Conservation (phyloP, 2,329 filamentous ascomycete genomes). For the Proliferodiscus dingleyae region DNA sequence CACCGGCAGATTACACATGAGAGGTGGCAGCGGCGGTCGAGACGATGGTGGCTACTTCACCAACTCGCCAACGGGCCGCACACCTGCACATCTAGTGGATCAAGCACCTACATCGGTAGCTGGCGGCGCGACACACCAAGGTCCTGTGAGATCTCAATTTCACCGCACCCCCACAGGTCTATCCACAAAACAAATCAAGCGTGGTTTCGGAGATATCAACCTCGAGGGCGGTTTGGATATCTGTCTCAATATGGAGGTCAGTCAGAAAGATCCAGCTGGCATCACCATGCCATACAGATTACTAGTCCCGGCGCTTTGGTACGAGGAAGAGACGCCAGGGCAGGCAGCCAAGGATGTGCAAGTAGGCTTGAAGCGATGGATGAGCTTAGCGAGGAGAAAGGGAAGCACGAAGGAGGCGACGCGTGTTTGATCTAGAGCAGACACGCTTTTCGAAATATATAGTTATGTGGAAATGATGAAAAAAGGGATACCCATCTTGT, state of each 20-base stretch:
- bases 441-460: no score
- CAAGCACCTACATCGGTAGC: slow-evolving; percentile 22
- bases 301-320: slow-evolving; percentile 73
- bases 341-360: slow-evolving; percentile 10
- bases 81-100: slow-evolving; percentile 12
- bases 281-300: slow-evolving; percentile 84
- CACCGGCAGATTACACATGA: slow-evolving; percentile 20
- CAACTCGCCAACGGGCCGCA: slow-evolving; percentile 9
- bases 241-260: slow-evolving; percentile 84
- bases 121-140: slow-evolving; percentile 15
- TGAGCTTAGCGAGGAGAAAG: slow-evolving; percentile 12
- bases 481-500: no score
- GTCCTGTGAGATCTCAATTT: slow-evolving; percentile 37
- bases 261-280: slow-evolving; percentile 76
- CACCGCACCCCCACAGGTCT: slow-evolving; percentile 67
- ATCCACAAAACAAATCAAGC: slow-evolving; percentile 55
- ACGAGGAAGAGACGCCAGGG: slow-evolving; percentile 30
- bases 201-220: slow-evolving; percentile 59
- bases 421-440: not conserved
- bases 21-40: slow-evolving; percentile 35
- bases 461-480: no score
- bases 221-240: slow-evolving; percentile 82
- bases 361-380: slow-evolving; percentile 16
- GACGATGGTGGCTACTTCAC: slow-evolving; percentile 51
- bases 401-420: slow-evolving; percentile 1